Conservation (phyloP, 2,329 filamentous ascomycete species). For the Fonsecaea monophora region DNA sequence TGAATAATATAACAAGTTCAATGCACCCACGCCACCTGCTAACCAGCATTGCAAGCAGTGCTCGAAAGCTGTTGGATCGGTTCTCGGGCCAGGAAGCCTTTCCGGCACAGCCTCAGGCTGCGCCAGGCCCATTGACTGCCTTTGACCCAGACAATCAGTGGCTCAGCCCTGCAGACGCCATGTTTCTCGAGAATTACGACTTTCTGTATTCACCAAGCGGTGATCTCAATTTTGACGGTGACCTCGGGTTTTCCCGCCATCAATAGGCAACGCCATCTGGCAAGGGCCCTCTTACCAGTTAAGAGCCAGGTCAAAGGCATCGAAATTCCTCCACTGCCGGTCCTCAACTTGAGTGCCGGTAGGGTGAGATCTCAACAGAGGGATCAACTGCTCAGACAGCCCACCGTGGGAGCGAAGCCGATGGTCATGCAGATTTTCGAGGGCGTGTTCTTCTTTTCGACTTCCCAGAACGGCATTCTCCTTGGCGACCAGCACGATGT, state of each 20-base stretch:
- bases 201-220: conserved; percentile 43
- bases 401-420: conserved; percentile 52
- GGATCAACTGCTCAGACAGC: conserved; percentile 50
- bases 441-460: conserved; percentile 46
- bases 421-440: conserved; percentile 45
- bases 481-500: conserved; percentile 51
- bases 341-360: conserved; percentile 20
- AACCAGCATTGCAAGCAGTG: conserved; percentile 41
- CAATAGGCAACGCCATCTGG: conserved; percentile 4
- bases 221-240: conserved; percentile 44
- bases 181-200: conserved; percentile 40
- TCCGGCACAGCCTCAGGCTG: conserved; percentile 5
- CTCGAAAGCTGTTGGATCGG: conserved; percentile 40
- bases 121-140: conserved; percentile 22
- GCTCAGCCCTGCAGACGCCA: conserved; percentile 39
- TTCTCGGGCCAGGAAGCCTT: conserved; percentile 24
- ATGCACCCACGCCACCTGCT: conserved; percentile 44
- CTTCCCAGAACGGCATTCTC: conserved; percentile 49
- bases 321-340: conserved; percentile 49
- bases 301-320: conserved; percentile 49
- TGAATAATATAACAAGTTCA: conserved; percentile 39
- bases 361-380: conserved; percentile 46
- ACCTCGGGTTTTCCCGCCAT: conserved; percentile 30
- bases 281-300: conserved; percentile 41
- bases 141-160: conserved; percentile 26